Evolutionary conservation across 768 basidiomycete genomes (phyloP).

Genomic region (Sporobolomyces pararoseus): DNA sequence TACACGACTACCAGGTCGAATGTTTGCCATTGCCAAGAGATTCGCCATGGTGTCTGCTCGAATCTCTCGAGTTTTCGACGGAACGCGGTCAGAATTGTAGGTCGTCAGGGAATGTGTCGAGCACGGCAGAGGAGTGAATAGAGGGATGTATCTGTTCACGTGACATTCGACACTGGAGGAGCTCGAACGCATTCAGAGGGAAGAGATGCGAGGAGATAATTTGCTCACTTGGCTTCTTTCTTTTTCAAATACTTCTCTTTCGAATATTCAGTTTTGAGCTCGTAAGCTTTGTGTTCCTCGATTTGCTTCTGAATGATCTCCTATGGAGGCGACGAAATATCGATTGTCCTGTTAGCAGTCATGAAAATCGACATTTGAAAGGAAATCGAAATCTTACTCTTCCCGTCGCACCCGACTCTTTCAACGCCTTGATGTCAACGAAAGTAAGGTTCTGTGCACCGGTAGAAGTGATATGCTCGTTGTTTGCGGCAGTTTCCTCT

Average conservation of each 20-base stretch:
- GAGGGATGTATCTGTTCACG: conserved; percentile 70
- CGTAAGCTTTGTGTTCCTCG: conserved; percentile 83
- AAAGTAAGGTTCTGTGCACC: conserved; percentile 76
- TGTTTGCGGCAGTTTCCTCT: conserved; percentile 95
- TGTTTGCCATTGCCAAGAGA: conserved; percentile 74
- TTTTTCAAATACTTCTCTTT: conserved; percentile 97
- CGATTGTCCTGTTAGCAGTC: too few relatives aligned
- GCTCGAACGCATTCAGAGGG: not conserved
- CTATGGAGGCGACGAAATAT: conserved; percentile 56
- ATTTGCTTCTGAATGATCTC: conserved; percentile 95
- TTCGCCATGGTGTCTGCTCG: conserved; percentile 85
- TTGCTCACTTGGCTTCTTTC: conserved; percentile 86
- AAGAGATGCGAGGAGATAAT: too few relatives aligned
- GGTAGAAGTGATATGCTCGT: conserved; percentile 67
- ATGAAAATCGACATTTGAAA: too few relatives aligned
- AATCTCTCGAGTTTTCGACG: conserved; percentile 66
- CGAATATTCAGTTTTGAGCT: conserved; percentile 93
- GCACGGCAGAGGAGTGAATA: conserved; percentile 80
- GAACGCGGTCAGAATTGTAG: conserved; percentile 83
- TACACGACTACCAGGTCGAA: conserved; percentile 80
- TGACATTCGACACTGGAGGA: not conserved
- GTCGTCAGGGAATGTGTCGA: conserved; percentile 81
- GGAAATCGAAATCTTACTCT: conserved; percentile 50
- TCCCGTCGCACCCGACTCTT: conserved; percentile 69
- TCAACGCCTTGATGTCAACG: conserved; percentile 77